Conservation (phyloP, 2,329 filamentous ascomycete species). For the Fusarium citri region DNA sequence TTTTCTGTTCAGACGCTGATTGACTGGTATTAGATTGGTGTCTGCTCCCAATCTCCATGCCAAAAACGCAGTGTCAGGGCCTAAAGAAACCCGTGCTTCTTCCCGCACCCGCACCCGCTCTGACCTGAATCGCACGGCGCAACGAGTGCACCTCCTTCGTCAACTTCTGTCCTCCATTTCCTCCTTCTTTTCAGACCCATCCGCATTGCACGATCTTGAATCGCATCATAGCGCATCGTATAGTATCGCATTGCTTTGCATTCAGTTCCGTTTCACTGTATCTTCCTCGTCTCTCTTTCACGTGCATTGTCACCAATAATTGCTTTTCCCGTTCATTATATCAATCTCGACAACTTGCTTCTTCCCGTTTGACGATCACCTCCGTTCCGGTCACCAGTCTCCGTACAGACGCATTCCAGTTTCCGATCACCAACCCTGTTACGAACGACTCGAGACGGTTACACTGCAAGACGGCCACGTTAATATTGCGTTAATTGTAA, state of each 20-base stretch:
- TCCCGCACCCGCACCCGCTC: constrained; percentile 30
- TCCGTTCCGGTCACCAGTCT: constrained; percentile 27
- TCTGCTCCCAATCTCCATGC: neutral
- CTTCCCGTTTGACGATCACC: constrained; percentile 28
- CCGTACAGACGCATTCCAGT: constrained; percentile 17
- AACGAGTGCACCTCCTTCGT: constrained; percentile 30
- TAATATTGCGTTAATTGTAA: constrained; percentile 18
- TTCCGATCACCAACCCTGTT: constrained; percentile 23
- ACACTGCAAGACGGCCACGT: constrained; percentile 27
- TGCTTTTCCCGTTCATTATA: constrained; percentile 35
- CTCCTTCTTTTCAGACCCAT: constrained; percentile 33
- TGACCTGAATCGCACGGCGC: constrained; percentile 44
- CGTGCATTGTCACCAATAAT: constrained; percentile 29
- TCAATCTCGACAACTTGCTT: constrained; percentile 28
- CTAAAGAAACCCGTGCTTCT: constrained; percentile 33
- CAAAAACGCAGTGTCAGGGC: constrained; percentile 20
- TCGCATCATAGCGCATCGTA: constrained; percentile 10
- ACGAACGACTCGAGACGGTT: constrained; percentile 38
- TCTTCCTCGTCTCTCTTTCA: constrained; percentile 37
- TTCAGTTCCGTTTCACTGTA: neutral
- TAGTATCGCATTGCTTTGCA: constrained; percentile 20
- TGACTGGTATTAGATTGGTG: neutral
- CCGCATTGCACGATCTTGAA: constrained; percentile 26
- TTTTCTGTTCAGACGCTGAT: neutral
- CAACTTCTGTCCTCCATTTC: constrained; percentile 22